Evolutionary conservation across 2,329 filamentous ascomycete genomes (phyloP).

Genomic region (Colletotrichum sp.): DNA sequence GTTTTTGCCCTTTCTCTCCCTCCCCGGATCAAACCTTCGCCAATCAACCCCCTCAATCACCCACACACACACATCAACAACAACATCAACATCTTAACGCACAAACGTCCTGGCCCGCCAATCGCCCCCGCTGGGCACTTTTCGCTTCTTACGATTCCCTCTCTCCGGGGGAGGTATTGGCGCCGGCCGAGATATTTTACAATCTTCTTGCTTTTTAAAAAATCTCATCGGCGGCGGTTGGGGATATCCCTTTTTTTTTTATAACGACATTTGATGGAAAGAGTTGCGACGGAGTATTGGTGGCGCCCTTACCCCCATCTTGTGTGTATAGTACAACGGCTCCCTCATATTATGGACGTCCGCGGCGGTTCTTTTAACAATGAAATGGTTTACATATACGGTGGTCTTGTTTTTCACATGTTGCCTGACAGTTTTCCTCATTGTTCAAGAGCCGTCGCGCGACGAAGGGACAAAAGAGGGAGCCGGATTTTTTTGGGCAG

Average conservation of each 20-base stretch:
- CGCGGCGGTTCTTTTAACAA: not conserved
- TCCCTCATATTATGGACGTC: slow-evolving; percentile 10
- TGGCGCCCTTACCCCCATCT: slow-evolving; percentile 6
- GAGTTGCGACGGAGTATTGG: slow-evolving; percentile 12
- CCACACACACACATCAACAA: not conserved
- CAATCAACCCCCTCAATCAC: not conserved
- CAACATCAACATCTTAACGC: not conserved
- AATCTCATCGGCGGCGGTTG: not conserved
- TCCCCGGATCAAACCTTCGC: not conserved
- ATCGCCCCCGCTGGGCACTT: not conserved
- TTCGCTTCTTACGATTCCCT: not conserved
- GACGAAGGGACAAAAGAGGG: not conserved
- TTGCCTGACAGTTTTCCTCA: not conserved
- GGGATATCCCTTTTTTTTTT: not conserved
- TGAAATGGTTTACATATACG: not conserved
- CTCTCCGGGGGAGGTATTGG: not conserved
- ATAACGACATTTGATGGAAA: slow-evolving; percentile 17
- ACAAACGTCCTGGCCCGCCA: not conserved
- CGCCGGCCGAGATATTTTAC: not conserved
- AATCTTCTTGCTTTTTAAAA: not conserved
- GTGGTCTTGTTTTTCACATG: not conserved
- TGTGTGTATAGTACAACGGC: slow-evolving; percentile 20
- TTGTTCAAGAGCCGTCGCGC: not conserved
- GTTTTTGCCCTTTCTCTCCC: not conserved
- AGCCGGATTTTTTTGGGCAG: not conserved